phyloP scores from a whole-genome alignment of 2,329 filamentous ascomycete genomes.

The Aspergillus tamarii region DNA sequence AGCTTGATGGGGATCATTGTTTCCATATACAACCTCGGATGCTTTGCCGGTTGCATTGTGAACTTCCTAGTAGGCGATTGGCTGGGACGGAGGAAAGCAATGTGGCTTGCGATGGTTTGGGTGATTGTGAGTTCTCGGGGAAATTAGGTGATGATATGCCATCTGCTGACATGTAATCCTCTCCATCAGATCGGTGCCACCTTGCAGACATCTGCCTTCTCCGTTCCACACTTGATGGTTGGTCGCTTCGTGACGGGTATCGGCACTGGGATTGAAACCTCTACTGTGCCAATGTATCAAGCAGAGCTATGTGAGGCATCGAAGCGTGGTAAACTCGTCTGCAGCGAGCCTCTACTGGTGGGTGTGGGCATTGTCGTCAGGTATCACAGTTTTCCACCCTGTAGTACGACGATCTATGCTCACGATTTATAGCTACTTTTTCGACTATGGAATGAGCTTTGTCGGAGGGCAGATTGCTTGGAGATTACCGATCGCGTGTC shows the following conservation, averaged over 20 bases:
- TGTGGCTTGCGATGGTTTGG: constrained; percentile 42
- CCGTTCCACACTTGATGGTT: constrained; percentile 41
- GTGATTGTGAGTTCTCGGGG: constrained; percentile 28
- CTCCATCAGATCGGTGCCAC: constrained; percentile 34
- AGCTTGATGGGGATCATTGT: constrained; percentile 49
- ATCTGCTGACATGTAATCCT: too few relatives aligned
- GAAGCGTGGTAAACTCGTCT: constrained; percentile 49
- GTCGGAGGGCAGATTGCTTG: constrained; percentile 48
- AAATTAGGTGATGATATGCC: background rate
- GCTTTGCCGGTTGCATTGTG: constrained; percentile 41
- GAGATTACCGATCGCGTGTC: constrained; percentile 52
- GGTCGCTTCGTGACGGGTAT: constrained; percentile 55
- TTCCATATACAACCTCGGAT: constrained; percentile 49
- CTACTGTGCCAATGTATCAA: constrained; percentile 47
- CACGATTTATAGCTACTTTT: constrained; percentile 26
- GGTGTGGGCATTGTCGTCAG: constrained; percentile 43
- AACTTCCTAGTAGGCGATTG: constrained; percentile 36
- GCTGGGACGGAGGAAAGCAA: constrained; percentile 34
- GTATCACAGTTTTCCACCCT: background rate
- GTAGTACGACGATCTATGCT: background rate
- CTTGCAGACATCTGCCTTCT: constrained; percentile 37
- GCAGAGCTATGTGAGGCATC: constrained; percentile 49
- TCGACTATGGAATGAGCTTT: constrained; percentile 40
- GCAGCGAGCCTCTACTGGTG: constrained; percentile 45
- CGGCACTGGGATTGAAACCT: constrained; percentile 51